These are phyloP conservation scores for Euphrasia confusa DNA, from an alignment of 257 asterid genomes.

Conservation along the genomic window DNA sequence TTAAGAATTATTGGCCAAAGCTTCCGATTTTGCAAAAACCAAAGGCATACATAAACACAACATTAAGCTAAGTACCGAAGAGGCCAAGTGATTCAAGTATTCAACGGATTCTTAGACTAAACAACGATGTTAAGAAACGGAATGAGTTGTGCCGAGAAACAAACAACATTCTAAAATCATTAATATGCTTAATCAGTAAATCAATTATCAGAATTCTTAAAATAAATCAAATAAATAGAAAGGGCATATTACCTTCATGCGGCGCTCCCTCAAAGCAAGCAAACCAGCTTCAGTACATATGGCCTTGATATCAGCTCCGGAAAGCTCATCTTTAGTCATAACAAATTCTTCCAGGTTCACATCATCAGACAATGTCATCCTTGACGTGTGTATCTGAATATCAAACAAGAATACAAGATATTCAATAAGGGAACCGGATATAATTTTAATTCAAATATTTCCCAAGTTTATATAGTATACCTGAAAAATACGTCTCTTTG, in stretches of 20 bases:
- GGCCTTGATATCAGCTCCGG: slow-evolving; percentile 96
- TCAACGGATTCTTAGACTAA: no score
- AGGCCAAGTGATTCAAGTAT: background rate
- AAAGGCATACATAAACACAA: background rate
- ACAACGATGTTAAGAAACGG: no score
- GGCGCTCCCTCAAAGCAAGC: slow-evolving; percentile 87
- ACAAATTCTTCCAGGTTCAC: slow-evolving; percentile 92
- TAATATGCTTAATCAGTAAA: background rate
- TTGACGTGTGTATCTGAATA: slow-evolving; percentile 79
- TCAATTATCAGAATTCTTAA: background rate
- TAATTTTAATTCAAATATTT: slow-evolving; percentile 13
- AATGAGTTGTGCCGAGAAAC: background rate
- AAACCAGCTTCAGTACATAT: slow-evolving; percentile 95
- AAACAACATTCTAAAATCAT: background rate
- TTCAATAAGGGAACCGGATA: slow-evolving; percentile 2
- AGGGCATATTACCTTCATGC: slow-evolving; percentile 63
- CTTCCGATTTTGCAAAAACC: background rate
- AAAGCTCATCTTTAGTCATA: slow-evolving; percentile 88
- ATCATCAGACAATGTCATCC: slow-evolving; percentile 88
- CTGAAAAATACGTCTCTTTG: slow-evolving; percentile 83
- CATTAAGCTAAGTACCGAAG: slow-evolving; percentile 8
- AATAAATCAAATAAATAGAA: background rate
- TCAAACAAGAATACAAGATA: slow-evolving; percentile 19
- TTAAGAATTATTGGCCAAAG: slow-evolving; percentile 1
- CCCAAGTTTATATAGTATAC: slow-evolving; percentile 27